Evolutionary conservation across 108 stramenopile genomes (phyloP).

Genomic region (Seminavis robusta): DNA sequence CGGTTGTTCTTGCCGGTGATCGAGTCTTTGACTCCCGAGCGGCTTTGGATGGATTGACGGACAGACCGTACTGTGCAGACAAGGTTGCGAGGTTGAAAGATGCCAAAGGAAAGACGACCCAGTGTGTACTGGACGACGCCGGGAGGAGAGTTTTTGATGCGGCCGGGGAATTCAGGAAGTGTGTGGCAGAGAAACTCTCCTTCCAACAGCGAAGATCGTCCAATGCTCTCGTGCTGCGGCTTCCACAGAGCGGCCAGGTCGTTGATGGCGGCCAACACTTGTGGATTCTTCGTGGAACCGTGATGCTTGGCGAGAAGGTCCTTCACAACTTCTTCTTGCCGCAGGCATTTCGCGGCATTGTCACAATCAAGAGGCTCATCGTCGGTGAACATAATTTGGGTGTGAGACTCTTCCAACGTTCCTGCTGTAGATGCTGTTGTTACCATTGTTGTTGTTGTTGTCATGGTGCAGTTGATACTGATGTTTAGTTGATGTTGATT

Average conservation of each 20-base stretch:
- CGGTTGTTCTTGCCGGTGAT: neutral
- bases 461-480: too few relatives aligned
- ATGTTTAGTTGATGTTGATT: too few relatives aligned
- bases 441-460: too few relatives aligned
- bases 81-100: constrained; percentile 44
- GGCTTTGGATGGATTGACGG: constrained; percentile 19
- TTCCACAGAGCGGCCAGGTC: constrained; percentile 15
- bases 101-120: constrained; percentile 47
- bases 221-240: constrained; percentile 2
- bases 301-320: constrained; percentile 6
- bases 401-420: too few relatives aligned
- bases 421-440: too few relatives aligned
- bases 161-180: constrained; percentile 44
- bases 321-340: too few relatives aligned
- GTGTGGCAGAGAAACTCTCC: constrained; percentile 22
- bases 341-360: too few relatives aligned
- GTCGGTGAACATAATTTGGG: too few relatives aligned
- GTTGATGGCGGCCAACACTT: constrained; percentile 13
- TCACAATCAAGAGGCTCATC: too few relatives aligned
- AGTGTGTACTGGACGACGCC: constrained; percentile 56
- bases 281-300: constrained; percentile 5
- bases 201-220: constrained; percentile 2
- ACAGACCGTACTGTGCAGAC: constrained; percentile 37
- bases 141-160: too few relatives aligned
- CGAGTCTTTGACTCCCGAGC: too few relatives aligned